Evolutionary conservation across 331 rosid genomes (phyloP), one percentile per base, ranked within the genome.

Genomic region (Saraca asoca): DNA sequence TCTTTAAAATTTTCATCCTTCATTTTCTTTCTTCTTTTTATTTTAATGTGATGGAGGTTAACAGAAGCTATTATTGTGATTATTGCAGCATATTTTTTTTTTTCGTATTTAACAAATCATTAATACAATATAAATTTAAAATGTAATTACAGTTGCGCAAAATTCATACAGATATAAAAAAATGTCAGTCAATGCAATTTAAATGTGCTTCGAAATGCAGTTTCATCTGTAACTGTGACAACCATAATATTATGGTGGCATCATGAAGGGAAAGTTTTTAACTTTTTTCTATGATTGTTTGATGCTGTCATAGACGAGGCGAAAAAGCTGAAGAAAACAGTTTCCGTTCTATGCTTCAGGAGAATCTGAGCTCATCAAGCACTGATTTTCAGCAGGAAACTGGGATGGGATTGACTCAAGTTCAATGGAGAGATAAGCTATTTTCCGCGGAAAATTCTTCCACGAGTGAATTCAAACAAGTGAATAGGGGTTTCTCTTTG

Each of bases 361-460:
- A 91, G 44, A 85, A 79, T 56, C 75, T 88, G 86, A 80, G 76
- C 67, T 52, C 85, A 39, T 51, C 83, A 37, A 80, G 73, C 58
- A 50, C 78, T 0, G 83, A 73, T 75, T 90, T 81, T 68, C 80
- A 81, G 69, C 89, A 85, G 78, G 95, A 88, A 74, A 70, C 67
- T 49, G 92, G 70, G 51, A 71, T 78, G 66, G 86, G 77, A 44
- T 70, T 74, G 24, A 79, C 80, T 44, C 31, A 81, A 55, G 80
- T 76, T 68, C 93, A 79, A 50, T 91, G 97, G 97, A 85, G 87
- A 37, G 90, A 90, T 19, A 87, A 83, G 76, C 33, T 80, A 56
- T 82, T 85, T 48, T 34, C 79, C 7, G 66, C 83, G 0, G 93
- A 24, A 24, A 24, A 82, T 7, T 57, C 90, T 6, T 69, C 91